Conservation (phyloP, 495 filamentous ascomycete species). For the Penicillium lividum region DNA sequence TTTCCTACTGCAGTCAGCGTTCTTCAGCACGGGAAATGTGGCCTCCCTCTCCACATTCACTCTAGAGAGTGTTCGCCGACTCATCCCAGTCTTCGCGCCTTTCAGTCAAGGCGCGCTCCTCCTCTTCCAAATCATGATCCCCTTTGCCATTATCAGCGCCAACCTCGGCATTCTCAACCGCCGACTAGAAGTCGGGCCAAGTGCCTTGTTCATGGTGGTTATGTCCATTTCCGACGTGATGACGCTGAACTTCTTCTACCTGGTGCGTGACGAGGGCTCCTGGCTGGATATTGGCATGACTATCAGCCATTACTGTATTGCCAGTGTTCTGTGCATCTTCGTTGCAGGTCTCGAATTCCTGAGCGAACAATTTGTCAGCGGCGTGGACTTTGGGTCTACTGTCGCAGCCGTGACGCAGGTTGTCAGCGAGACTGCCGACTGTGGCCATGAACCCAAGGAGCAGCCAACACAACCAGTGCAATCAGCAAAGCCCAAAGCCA, state of each 20-base stretch:
- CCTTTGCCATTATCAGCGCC: constrained; percentile 89
- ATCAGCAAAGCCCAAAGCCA: constrained; percentile 8
- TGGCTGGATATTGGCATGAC: constrained; percentile 98
- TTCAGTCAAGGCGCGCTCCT: constrained; percentile 90
- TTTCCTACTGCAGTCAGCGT: constrained; percentile 88
- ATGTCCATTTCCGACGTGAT: constrained; percentile 91
- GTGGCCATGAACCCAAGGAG: constrained; percentile 20
- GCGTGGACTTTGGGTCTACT: constrained; percentile 65
- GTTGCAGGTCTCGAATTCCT: constrained; percentile 85
- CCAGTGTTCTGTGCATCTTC: constrained; percentile 84
- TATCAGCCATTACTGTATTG: constrained; percentile 93
- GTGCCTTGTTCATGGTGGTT: constrained; percentile 89
- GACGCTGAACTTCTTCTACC: constrained; percentile 96
- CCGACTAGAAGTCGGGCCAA: constrained; percentile 74
- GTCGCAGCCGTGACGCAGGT: constrained; percentile 18
- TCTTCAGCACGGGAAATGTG: constrained; percentile 97
- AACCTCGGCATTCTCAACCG: constrained; percentile 94
- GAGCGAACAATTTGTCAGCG: constrained; percentile 79
- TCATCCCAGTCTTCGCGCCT: constrained; percentile 93
- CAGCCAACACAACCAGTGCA: constrained; percentile 1
- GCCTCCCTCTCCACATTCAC: constrained; percentile 94
- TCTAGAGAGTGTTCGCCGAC: constrained; percentile 83
- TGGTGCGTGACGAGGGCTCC: constrained; percentile 91
- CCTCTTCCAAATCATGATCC: constrained; percentile 86
- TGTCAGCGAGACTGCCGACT: constrained; percentile 20